Base-by-base conservation (phyloP, 768 basidiomycete genomes). In the Serendipita sp. region DNA sequence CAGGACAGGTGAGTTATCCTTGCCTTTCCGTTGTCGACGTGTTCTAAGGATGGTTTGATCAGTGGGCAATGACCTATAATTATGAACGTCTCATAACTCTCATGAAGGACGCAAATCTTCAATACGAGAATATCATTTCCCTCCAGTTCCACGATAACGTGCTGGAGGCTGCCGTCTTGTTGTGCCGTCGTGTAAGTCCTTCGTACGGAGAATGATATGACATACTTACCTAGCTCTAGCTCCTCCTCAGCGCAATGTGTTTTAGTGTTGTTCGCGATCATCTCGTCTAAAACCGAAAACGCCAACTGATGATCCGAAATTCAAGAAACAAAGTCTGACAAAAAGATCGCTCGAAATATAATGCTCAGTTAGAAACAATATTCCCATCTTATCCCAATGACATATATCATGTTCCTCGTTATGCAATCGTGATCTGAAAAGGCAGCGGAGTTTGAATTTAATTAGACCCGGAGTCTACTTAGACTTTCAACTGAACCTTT, bases 181-280 rank as follows among this genome's bases (percentile, higher is more conserved):
- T 58, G 24, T 58, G 24, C 31, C 53, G 53, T 33, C 20, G 53
- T 7, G 53, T 58, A n/a, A 31, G 53, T 28, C 17, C 14, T 4
- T 22, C 31, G 22, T 33, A 3, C 7, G 28, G 17, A 3, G 45
- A 4, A 9, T 28, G 17, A 26, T 31, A 22, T 58, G 30, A 9
- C 24, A 58, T n/a, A 5, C 53, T 58, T 5, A 58, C 53, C 45
- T 4, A 7, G 7, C 5, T 5, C 24, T 31, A 58, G 53, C 22
- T 58, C 3, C 30, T 58, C 17, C 31, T 58, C 22, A 58, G 53
- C n/a, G 53, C 53, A 26, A 58, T 58, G 53, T 28, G 24, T n/a
- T 31, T 58, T 26, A 58, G 53, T 31, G 53, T 58, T n/a, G 53
- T 58, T 17, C n/a, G 53, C 7, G 53, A 58, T 58, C 53, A 58